Percentiles rank a stretch among this genome's conserved stretches.
These are phyloP conservation scores for Mimosa pudica DNA, from an alignment of 306 rosid species.

Conservation along the genomic window DNA sequence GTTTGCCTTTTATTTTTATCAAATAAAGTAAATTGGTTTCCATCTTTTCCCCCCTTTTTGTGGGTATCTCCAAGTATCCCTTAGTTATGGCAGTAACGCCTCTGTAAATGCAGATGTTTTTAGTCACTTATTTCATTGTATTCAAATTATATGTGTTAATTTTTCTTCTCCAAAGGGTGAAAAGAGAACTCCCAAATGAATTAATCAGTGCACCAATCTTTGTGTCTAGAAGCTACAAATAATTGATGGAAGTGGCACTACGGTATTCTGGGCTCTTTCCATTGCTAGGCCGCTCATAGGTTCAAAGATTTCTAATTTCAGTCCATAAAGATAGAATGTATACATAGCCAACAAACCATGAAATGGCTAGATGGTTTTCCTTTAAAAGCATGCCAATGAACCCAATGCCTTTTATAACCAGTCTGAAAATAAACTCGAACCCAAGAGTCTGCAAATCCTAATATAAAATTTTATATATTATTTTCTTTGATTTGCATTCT, in stretches of 20 bases:
- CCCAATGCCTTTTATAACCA: neutral
- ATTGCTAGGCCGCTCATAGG: too few relatives aligned
- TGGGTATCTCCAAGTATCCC: too few relatives aligned
- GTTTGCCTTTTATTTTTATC: neutral
- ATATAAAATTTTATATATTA: neutral
- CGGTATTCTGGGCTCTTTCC: too few relatives aligned
- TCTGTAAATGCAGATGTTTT: too few relatives aligned
- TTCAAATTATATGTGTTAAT: neutral
- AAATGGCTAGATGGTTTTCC: neutral
- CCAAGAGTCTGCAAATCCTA: neutral
- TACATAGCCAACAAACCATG: neutral
- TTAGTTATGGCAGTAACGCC: too few relatives aligned
- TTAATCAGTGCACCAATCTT: too few relatives aligned
- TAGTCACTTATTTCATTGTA: neutral
- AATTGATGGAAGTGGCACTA: too few relatives aligned
- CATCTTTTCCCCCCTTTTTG: neutral
- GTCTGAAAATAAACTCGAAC: neutral
- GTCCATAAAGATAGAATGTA: too few relatives aligned
- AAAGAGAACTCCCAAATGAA: too few relatives aligned
- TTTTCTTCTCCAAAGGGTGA: too few relatives aligned
- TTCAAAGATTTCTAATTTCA: too few relatives aligned
- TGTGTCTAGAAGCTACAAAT: too few relatives aligned
- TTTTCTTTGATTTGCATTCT: constrained; percentile 14
- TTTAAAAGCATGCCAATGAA: neutral
- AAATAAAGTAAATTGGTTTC: constrained; percentile 36